These are phyloP conservation scores for Candida maltosa DNA, from an alignment of 805 yeast species.

Conservation along the genomic window DNA sequence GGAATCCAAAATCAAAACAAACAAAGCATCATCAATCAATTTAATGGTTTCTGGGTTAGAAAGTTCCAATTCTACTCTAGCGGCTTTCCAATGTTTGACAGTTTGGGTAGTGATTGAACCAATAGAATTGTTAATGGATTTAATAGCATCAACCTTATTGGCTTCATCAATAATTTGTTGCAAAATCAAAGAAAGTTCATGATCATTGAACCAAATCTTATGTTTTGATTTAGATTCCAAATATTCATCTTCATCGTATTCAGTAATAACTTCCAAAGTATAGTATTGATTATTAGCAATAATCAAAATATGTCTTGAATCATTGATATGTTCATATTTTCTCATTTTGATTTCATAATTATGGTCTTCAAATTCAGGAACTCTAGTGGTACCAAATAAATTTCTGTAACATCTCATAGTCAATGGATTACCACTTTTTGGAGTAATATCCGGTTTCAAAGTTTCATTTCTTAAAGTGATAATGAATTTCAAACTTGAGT, in stretches of 20 bases:
- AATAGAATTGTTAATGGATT: constrained; percentile 42
- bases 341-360: constrained; percentile 36
- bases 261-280: constrained; percentile 45
- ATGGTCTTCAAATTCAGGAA: constrained; percentile 25
- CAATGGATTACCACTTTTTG: constrained; percentile 47
- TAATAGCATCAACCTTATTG: constrained; percentile 27
- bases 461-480: constrained; percentile 52
- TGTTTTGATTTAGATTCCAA: constrained; percentile 19
- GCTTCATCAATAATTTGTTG: constrained; percentile 42
- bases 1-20: constrained; percentile 49
- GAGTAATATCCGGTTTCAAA: constrained; percentile 56
- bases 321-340: constrained; percentile 23
- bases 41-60: constrained; percentile 35
- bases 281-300: constrained; percentile 51
- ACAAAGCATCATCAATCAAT: constrained; percentile 47
- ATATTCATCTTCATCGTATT: constrained; percentile 14
- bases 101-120: constrained; percentile 57
- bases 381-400: constrained; percentile 67
- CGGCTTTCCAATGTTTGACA: constrained; percentile 46
- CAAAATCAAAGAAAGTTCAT: constrained; percentile 45
- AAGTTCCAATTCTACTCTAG: constrained; percentile 38
- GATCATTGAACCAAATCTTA: constrained; percentile 51
- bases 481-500: constrained; percentile 65
- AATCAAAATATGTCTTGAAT: constrained; percentile 49
- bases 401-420: constrained; percentile 69